Evolutionary conservation across 2,329 filamentous ascomycete genomes (phyloP).

Genomic region (Hypoxylon sp.): DNA sequence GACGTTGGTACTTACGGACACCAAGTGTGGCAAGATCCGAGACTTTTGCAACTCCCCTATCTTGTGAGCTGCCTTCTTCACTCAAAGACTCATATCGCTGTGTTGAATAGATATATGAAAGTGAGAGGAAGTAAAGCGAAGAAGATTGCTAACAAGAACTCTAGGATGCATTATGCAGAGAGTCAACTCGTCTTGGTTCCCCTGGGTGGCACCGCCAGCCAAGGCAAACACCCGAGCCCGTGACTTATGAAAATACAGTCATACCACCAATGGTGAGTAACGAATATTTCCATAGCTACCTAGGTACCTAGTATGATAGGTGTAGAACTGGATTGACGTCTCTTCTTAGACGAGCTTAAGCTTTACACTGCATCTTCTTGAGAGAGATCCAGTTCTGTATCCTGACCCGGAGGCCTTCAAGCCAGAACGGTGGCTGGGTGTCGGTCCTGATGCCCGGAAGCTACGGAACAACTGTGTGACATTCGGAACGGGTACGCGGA

Average conservation of each 20-base stretch:
- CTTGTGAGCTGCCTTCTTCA: not conserved
- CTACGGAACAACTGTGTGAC: conserved; percentile 15
- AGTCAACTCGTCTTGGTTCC: conserved; percentile 13
- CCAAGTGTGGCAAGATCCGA: conserved; percentile 16
- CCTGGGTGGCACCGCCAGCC: conserved; percentile 18
- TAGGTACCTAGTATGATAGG: not conserved
- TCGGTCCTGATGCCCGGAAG: conserved; percentile 13
- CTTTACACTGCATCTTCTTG: conserved; percentile 13
- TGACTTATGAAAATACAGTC: conserved; percentile 4
- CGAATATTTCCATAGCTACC: not conserved
- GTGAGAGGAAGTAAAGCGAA: not conserved
- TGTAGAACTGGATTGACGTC: not conserved
- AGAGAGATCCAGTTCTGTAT: conserved; percentile 8
- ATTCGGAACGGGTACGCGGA: conserved; percentile 14
- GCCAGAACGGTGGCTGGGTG: conserved; percentile 10
- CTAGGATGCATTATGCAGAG: conserved; percentile 15
- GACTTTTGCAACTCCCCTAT: conserved; percentile 11
- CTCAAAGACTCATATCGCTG: not conserved
- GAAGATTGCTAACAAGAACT: not conserved
- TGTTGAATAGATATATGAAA: not conserved
- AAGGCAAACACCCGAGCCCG: conserved; percentile 9
- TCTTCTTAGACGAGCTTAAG: conserved; percentile 13
- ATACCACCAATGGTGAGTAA: conserved; percentile 20
- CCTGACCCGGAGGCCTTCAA: conserved; percentile 5
- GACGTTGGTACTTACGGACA: conserved; percentile 17